Percentiles rank a stretch among this genome's conserved stretches.
Evolutionary conservation across 306 rosid species (phyloP).

Genomic region (Cucumis hystrix): DNA sequence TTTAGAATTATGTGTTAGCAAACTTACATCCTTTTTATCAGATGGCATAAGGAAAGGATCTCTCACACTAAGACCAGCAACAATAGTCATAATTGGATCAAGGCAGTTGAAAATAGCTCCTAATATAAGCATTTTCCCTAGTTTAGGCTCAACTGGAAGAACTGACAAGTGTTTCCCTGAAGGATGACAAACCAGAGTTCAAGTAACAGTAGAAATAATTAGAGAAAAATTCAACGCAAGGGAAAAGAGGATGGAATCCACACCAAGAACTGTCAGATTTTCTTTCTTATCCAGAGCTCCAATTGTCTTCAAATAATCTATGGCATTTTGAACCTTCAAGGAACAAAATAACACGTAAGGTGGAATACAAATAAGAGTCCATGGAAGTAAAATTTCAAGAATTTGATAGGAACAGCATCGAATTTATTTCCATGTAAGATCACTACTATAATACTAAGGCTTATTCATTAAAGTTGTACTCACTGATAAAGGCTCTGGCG

Average conservation of each 20-base stretch:
- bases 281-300: conserved; percentile 87
- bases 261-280: conserved; percentile 61
- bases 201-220: background rate
- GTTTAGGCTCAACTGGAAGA: conserved; percentile 98
- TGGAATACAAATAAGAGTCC: background rate
- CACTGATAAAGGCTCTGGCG: conserved; percentile 84
- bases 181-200: conserved; percentile 12
- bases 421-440: background rate
- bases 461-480: conserved; percentile 3
- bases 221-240: background rate
- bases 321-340: conserved; percentile 83
- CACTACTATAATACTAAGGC: background rate
- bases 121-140: conserved; percentile 88
- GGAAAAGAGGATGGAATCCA: background rate
- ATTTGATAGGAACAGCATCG: background rate
- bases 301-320: conserved; percentile 71
- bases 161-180: conserved; percentile 60
- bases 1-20: background rate
- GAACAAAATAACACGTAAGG: background rate
- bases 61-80: conserved; percentile 87
- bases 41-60: conserved; percentile 84
- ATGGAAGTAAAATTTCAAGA: background rate
- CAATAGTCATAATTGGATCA: conserved; percentile 84
- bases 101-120: conserved; percentile 84
- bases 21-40: conserved; percentile 89